These are phyloP conservation scores for Neonectria faginata DNA, from an alignment of 2,329 filamentous ascomycete genomes.

Conservation along the genomic window DNA sequence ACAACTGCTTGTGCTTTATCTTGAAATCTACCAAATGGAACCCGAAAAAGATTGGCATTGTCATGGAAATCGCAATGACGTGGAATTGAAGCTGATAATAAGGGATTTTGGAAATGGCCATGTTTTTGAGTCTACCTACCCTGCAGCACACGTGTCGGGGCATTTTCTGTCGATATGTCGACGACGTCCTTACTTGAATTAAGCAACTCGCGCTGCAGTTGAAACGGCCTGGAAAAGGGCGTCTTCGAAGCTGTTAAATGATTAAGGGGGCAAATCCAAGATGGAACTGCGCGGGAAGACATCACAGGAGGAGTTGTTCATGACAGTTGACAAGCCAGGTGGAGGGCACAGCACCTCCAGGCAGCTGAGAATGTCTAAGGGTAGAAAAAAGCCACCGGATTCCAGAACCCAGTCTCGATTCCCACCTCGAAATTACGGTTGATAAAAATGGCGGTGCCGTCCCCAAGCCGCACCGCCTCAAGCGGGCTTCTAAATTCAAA, in stretches of 20 bases:
- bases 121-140: neutral
- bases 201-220: neutral
- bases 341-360: neutral
- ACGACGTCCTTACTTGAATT: neutral
- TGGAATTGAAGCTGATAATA: neutral
- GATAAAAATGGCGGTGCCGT: neutral
- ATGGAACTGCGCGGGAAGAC: neutral
- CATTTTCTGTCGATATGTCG: no score
- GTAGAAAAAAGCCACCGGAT: conserved; percentile 22
- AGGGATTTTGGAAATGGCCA: neutral
- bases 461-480: conserved; percentile 8
- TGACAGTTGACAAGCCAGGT: no score
- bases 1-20: neutral
- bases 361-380: neutral
- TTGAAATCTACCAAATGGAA: neutral
- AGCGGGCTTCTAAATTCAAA: neutral
- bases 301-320: neutral
- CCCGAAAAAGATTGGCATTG: neutral
- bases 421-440: conserved; percentile 7
- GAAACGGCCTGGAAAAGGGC: neutral
- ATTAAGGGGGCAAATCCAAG: no score
- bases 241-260: neutral
- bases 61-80: neutral
- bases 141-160: neutral
- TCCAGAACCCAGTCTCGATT: conserved; percentile 17